A percentile compares a stretch with the other conserved stretches of the same genome.
These are phyloP conservation scores for Groenewaldozyma sp. DNA, from an alignment of 1,139 yeast genomes.

Conservation along the genomic window DNA sequence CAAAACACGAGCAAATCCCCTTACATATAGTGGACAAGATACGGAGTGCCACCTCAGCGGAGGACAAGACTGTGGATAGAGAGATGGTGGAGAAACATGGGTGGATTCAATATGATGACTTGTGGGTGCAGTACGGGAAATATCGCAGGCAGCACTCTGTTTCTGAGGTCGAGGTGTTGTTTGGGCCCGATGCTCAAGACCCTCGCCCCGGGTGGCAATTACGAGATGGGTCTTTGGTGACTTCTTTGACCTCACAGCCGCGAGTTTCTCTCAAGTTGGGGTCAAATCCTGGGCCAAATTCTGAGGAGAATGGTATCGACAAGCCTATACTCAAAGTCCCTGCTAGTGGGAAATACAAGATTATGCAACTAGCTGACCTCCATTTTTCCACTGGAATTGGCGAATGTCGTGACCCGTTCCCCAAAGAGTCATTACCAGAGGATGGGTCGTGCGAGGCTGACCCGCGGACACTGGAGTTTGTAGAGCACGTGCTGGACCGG, in stretches of 20 bases:
- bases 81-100: slow-evolving; percentile 19
- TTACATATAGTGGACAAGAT: slow-evolving; percentile 14
- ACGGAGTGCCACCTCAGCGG: slow-evolving; percentile 4
- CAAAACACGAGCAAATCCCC: slow-evolving; percentile 15
- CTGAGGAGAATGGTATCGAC: too few species aligned
- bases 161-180: slow-evolving; percentile 51
- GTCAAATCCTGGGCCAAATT: slow-evolving; percentile 20
- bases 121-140: slow-evolving; percentile 44
- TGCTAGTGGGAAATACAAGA: slow-evolving; percentile 48
- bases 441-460: slow-evolving; percentile 59
- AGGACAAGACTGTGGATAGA: slow-evolving; percentile 6
- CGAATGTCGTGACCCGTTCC: slow-evolving; percentile 60
- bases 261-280: slow-evolving; percentile 32
- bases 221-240: slow-evolving; percentile 25
- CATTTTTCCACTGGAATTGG: slow-evolving; percentile 78
- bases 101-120: slow-evolving; percentile 34
- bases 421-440: slow-evolving; percentile 21
- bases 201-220: slow-evolving; percentile 69
- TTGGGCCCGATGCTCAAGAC: slow-evolving; percentile 64
- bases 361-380: slow-evolving; percentile 78
- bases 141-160: slow-evolving; percentile 30
- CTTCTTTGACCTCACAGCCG: slow-evolving; percentile 21
- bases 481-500: slow-evolving; percentile 52
- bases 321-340: slow-evolving; percentile 32
- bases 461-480: slow-evolving; percentile 50